Evolutionary conservation across 257 asterid genomes (phyloP).

Genomic region (Primulina tabacum): DNA sequence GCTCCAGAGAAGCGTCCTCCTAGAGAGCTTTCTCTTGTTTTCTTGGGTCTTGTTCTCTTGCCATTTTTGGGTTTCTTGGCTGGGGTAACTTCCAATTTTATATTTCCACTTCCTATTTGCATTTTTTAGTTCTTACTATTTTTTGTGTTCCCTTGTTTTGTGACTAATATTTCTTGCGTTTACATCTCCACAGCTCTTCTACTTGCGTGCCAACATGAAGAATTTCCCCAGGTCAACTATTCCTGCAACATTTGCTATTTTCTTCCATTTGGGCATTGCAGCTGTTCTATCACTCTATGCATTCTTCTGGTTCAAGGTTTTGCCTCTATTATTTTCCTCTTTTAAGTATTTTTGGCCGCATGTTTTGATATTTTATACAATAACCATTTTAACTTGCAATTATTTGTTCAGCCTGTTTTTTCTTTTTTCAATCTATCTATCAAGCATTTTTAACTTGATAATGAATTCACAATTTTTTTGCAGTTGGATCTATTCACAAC

Average conservation of each 20-base stretch:
- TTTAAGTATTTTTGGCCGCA: not conserved
- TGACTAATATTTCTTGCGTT: not conserved
- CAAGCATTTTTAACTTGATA: conserved; percentile 8
- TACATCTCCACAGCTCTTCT: conserved; percentile 52
- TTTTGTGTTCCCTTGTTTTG: conserved; percentile 4
- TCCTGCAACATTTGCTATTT: conserved; percentile 66
- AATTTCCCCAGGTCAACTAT: conserved; percentile 65
- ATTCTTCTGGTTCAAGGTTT: conserved; percentile 87
- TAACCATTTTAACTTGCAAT: conserved; percentile 6
- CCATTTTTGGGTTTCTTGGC: conserved; percentile 81
- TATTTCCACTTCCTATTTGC: conserved; percentile 18
- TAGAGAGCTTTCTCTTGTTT: conserved; percentile 67
- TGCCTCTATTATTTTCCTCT: conserved; percentile 22
- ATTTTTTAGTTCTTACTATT: conserved; percentile 2
- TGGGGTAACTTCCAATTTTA: conserved; percentile 55
- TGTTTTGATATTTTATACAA: not conserved
- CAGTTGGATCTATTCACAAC: conserved; percentile 95
- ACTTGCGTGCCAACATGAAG: conserved; percentile 72
- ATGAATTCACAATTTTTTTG: conserved; percentile 20
- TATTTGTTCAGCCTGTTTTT: not conserved
- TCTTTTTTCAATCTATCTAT: not conserved
- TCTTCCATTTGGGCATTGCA: conserved; percentile 81
- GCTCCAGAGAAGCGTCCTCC: conserved; percentile 87
- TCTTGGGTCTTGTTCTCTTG: conserved; percentile 71
- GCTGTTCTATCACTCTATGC: conserved; percentile 76